A percentile compares a stretch with the other conserved stretches of the same genome.
Evolutionary conservation across 345 rosid species (phyloP).

Genomic region (Hibiscus trionum): DNA sequence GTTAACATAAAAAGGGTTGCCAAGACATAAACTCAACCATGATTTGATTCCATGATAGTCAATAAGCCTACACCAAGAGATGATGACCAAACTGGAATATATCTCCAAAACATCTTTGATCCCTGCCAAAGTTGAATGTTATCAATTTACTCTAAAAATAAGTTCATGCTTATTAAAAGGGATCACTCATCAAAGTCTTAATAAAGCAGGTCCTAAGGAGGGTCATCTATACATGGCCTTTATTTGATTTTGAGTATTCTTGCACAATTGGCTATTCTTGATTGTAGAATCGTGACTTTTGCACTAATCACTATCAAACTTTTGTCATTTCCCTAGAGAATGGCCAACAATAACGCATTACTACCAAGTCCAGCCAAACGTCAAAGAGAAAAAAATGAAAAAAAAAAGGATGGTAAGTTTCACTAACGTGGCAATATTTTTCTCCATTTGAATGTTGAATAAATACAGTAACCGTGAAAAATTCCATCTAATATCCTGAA

Average conservation of each 20-base stretch:
- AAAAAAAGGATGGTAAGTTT: constrained; percentile 1
- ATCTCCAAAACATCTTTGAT: neutral
- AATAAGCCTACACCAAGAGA: neutral
- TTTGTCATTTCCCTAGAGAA: neutral
- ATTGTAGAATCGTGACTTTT: neutral
- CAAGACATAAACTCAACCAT: neutral
- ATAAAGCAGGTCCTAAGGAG: neutral
- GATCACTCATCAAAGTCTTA: neutral
- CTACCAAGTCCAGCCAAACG: neutral
- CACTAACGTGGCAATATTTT: constrained; percentile 88
- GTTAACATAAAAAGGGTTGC: neutral
- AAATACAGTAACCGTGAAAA: constrained; percentile 62
- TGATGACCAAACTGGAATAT: neutral
- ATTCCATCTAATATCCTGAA: constrained; percentile 67
- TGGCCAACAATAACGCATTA: neutral
- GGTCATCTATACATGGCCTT: neutral
- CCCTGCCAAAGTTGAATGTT: neutral
- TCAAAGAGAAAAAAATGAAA: neutral
- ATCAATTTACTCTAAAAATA: neutral
- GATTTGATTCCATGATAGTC: neutral
- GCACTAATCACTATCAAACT: neutral
- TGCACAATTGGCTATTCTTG: neutral
- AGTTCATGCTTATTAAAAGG: neutral
- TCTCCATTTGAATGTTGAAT: constrained; percentile 83
- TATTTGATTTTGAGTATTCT: neutral